phyloP scores from a whole-genome alignment of 1,284 basidiomycete species.

The Sphaerobolus stellatus region DNA sequence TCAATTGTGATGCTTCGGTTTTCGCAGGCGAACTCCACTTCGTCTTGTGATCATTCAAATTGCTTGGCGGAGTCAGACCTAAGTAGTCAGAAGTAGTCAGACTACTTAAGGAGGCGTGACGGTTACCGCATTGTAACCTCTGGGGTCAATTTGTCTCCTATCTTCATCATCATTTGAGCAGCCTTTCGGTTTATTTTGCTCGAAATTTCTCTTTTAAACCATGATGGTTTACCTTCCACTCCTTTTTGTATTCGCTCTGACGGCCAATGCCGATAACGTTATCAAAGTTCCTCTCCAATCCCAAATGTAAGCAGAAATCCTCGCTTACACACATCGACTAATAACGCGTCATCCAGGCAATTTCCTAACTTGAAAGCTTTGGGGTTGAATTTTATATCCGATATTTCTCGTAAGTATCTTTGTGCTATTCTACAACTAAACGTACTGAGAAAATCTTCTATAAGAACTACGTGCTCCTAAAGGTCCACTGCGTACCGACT shows the following conservation, averaged over 20 bases:
- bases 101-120: no score
- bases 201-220: neutral
- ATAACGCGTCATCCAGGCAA: neutral
- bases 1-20: no score
- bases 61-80: no score
- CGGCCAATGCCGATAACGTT: neutral
- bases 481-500: neutral
- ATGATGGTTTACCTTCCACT: neutral
- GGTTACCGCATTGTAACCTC: no score
- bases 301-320: conserved; percentile 1
- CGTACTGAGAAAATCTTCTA: neutral
- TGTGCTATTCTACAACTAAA: neutral
- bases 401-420: neutral
- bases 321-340: neutral
- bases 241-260: neutral
- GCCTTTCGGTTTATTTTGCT: neutral
- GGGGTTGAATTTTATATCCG: neutral
- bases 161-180: no score
- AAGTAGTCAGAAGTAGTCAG: no score
- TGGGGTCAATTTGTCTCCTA: no score
- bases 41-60: no score
- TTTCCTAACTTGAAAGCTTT: neutral
- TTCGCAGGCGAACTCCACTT: no score
- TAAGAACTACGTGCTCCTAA: neutral
- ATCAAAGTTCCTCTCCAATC: conserved; percentile 1